A percentile compares a stretch with the other conserved stretches of the same genome.
These are phyloP conservation scores for Trichoderma gracile DNA, from an alignment of 2,329 filamentous ascomycete species.

Conservation along the genomic window DNA sequence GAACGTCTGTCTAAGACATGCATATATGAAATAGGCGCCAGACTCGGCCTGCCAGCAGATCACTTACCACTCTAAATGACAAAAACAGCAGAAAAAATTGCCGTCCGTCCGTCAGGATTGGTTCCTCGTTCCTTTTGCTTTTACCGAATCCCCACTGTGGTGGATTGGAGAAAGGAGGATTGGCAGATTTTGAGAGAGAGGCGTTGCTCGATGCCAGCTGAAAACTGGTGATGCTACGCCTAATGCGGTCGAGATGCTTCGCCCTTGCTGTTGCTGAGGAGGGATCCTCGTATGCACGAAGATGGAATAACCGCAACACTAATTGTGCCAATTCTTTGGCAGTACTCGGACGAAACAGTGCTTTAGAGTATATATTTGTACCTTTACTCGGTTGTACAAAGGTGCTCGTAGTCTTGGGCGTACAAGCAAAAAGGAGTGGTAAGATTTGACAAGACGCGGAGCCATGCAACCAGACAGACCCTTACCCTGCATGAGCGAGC, in stretches of 20 bases:
- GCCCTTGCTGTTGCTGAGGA: background rate
- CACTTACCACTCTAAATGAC: background rate
- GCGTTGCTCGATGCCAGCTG: constrained; percentile 25
- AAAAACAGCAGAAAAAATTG: background rate
- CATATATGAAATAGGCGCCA: constrained; percentile 18
- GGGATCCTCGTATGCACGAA: background rate
- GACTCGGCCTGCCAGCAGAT: constrained; percentile 16
- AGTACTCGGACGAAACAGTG: background rate
- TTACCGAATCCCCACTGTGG: constrained; percentile 1
- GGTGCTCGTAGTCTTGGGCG: no score
- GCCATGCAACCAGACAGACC: background rate
- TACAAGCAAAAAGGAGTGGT: no score
- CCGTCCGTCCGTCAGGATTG: constrained; percentile 2
- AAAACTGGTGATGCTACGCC: constrained; percentile 24
- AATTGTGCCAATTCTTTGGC: background rate
- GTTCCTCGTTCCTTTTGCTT: background rate
- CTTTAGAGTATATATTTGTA: background rate
- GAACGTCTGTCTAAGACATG: constrained; percentile 22
- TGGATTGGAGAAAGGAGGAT: no score
- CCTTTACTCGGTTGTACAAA: no score
- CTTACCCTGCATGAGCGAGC: background rate
- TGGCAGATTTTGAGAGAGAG: constrained; percentile 18
- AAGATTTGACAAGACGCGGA: background rate
- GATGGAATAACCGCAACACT: background rate
- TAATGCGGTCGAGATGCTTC: constrained; percentile 35